These are phyloP conservation scores for Lunularia cruciata DNA, from an alignment of 225 moss, liverwort and hornwort genomes.

Conservation along the genomic window DNA sequence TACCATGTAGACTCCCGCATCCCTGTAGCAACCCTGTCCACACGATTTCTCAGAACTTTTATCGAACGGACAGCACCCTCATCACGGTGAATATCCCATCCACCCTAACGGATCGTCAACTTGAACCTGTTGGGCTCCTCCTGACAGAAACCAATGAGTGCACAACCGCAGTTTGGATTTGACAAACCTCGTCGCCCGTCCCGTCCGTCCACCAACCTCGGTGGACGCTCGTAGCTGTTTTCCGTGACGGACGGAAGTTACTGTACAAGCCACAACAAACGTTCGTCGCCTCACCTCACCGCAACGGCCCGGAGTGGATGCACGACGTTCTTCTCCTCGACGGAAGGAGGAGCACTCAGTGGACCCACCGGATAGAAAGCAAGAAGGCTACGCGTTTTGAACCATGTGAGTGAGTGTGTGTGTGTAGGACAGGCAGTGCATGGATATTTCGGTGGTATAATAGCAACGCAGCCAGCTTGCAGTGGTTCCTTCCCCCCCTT, in stretches of 20 bases:
- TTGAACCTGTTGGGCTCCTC: neutral
- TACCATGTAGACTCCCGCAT: neutral
- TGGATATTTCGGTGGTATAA: neutral
- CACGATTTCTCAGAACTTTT: neutral
- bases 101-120: too few relatives aligned
- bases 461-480: neutral
- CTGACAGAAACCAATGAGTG: neutral
- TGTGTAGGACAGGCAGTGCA: neutral
- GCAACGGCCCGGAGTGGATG: too few relatives aligned
- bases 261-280: too few relatives aligned
- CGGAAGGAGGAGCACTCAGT: neutral
- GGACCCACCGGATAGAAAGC: neutral
- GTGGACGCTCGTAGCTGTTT: neutral
- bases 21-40: neutral
- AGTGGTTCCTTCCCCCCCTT: neutral
- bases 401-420: neutral
- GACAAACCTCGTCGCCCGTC: neutral
- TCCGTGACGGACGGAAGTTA: too few relatives aligned
- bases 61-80: too few relatives aligned
- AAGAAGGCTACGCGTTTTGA: neutral
- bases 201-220: neutral
- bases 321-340: too few relatives aligned
- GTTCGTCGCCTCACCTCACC: too few relatives aligned
- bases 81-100: too few relatives aligned
- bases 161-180: neutral